Evolutionary conservation across 495 filamentous ascomycete genomes (phyloP).

Genomic region (Annulohypoxylon nitens): DNA sequence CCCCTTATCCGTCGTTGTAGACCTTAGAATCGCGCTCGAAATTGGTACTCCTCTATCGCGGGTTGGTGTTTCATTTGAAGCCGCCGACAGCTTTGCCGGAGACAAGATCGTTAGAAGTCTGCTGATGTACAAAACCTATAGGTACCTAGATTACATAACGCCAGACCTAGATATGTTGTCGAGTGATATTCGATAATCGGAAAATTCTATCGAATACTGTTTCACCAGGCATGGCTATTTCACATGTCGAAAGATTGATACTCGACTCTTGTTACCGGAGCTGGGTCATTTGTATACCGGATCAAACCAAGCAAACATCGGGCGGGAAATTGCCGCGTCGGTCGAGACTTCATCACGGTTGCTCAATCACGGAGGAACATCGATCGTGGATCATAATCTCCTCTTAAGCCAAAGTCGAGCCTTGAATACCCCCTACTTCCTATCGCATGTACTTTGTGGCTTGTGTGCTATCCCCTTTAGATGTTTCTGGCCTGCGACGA

Average conservation of each 20-base stretch:
- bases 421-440: not conserved
- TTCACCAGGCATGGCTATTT: not conserved
- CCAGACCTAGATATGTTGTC: not conserved
- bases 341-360: conserved; percentile 7
- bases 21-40: not conserved
- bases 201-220: not conserved
- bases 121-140: not conserved
- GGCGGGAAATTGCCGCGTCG: conserved; percentile 5
- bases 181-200: not conserved
- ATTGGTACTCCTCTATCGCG: not conserved
- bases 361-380: conserved; percentile 10
- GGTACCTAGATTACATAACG: not conserved
- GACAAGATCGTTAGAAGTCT: not conserved
- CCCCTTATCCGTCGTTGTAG: not conserved
- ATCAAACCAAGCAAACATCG: conserved; percentile 3
- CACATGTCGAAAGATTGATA: not conserved
- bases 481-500: conserved; percentile 9
- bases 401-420: conserved; percentile 10
- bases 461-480: conserved; percentile 10
- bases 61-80: not conserved
- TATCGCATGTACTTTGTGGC: conserved; percentile 4
- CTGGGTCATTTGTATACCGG: not conserved
- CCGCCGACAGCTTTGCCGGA: not conserved
- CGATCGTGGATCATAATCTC: conserved; percentile 9
- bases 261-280: not conserved